These are phyloP conservation scores for Amanita pseudoporphyria DNA, from an alignment of 768 basidiomycete species.

Conservation along the genomic window DNA sequence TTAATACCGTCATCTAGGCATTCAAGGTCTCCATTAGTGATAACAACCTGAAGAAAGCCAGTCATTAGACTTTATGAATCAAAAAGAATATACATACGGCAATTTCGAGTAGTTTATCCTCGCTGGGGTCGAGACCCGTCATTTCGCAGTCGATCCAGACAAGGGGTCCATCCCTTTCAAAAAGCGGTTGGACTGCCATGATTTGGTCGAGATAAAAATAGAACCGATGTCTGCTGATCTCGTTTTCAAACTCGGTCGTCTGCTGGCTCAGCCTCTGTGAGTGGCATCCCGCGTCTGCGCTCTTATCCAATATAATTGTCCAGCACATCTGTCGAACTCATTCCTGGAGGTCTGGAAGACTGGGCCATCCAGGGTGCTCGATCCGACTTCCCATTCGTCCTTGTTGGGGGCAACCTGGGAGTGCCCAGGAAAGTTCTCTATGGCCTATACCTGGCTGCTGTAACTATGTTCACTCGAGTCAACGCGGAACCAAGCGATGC, in stretches of 20 bases:
- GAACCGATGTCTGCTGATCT: background rate
- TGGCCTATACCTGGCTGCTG: constrained; percentile 38
- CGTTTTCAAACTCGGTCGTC: constrained; percentile 15
- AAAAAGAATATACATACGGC: constrained; percentile 33
- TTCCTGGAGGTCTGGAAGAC: constrained; percentile 44
- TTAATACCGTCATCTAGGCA: constrained; percentile 74
- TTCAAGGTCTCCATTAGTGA: constrained; percentile 79
- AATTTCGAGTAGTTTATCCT: constrained; percentile 73
- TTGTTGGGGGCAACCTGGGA: constrained; percentile 51
- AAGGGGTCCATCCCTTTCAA: constrained; percentile 51
- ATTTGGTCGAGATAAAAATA: background rate
- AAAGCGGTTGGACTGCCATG: constrained; percentile 24
- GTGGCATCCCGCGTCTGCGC: background rate
- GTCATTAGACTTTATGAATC: background rate
- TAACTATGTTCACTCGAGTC: constrained; percentile 22
- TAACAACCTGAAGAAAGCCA: constrained; percentile 48
- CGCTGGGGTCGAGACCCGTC: constrained; percentile 63
- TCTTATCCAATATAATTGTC: background rate
- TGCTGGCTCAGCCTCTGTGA: constrained; percentile 16
- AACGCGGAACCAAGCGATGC: constrained; percentile 7
- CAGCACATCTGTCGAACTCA: constrained; percentile 47
- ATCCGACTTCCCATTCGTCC: constrained; percentile 40
- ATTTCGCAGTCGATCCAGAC: constrained; percentile 89
- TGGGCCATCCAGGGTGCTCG: constrained; percentile 26
- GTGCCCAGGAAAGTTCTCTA: constrained; percentile 51